These are phyloP conservation scores for Schizonepeta tenuifolia DNA, from an alignment of 257 asterid genomes.

Conservation along the genomic window DNA sequence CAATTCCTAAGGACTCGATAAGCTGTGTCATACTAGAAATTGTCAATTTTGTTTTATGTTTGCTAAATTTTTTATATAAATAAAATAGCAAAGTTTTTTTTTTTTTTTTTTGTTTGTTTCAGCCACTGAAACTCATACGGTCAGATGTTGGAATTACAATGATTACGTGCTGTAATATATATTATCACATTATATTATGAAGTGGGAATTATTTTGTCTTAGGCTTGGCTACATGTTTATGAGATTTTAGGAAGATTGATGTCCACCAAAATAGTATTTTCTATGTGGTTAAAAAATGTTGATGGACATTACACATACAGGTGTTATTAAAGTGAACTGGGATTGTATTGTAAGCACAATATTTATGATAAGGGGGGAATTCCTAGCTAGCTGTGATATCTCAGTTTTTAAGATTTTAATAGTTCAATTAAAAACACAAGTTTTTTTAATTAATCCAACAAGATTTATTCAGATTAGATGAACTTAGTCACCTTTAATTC, in stretches of 20 bases:
- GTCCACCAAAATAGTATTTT: constrained; percentile 22
- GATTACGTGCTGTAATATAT: not conserved
- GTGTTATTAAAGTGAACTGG: constrained; percentile 7
- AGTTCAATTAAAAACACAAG: not conserved
- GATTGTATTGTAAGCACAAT: not conserved
- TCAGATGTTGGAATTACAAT: not conserved
- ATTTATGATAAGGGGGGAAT: constrained; percentile 31
- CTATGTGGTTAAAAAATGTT: constrained; percentile 24
- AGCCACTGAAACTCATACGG: no score
- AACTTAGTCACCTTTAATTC: constrained; percentile 54
- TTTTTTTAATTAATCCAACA: not conserved
- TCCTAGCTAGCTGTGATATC: constrained; percentile 51
- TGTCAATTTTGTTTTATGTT: no score
- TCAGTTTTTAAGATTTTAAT: constrained; percentile 32
- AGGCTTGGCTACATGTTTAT: constrained; percentile 4
- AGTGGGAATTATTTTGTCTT: not conserved
- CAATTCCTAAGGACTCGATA: no score
- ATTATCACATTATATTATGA: not conserved
- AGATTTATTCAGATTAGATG: constrained; percentile 42
- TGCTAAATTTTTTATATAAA: no score
- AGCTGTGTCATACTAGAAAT: no score
- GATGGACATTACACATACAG: constrained; percentile 22
- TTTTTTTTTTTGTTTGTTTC: no score
- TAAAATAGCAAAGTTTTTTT: no score
- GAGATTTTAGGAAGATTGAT: constrained; percentile 26